phyloP scores from a whole-genome alignment of 1,284 basidiomycete genomes.

The Trametes pubescens region DNA sequence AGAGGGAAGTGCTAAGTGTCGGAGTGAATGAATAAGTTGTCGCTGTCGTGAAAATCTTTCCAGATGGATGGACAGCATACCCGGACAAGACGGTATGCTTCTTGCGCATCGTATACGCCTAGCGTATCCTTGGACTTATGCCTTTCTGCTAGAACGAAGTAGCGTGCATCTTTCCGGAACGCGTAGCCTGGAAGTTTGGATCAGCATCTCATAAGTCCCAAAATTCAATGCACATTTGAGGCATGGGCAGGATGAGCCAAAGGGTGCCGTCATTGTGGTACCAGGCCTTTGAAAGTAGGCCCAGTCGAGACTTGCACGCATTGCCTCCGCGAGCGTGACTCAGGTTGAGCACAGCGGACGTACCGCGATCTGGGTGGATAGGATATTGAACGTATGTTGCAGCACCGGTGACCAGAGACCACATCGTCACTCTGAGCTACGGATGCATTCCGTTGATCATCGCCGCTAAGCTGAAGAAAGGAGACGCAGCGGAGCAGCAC shows the following conservation, averaged over 20 bases:
- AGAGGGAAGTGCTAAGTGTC: constrained; percentile 78
- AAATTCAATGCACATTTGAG: no score
- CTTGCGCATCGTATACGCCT: constrained; percentile 80
- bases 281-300: no score
- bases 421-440: constrained; percentile 82
- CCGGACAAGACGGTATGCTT: constrained; percentile 76
- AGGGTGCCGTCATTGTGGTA: no score
- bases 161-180: constrained; percentile 81
- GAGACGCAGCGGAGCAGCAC: constrained; percentile 42
- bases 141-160: constrained; percentile 84
- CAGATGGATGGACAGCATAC: constrained; percentile 52
- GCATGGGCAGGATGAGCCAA: no score
- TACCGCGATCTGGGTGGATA: constrained; percentile 79
- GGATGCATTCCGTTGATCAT: background rate
- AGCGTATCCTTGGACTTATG: constrained; percentile 88
- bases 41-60: background rate
- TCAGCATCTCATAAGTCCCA: no score
- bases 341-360: constrained; percentile 8
- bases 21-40: background rate
- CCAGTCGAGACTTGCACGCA: no score
- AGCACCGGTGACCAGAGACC: constrained; percentile 75
- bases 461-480: background rate
- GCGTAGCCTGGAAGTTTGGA: constrained; percentile 63
- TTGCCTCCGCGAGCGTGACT: no score
- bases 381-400: constrained; percentile 84